Conservation (phyloP, 345 rosid species). For the Lepidium didymum region DNA sequence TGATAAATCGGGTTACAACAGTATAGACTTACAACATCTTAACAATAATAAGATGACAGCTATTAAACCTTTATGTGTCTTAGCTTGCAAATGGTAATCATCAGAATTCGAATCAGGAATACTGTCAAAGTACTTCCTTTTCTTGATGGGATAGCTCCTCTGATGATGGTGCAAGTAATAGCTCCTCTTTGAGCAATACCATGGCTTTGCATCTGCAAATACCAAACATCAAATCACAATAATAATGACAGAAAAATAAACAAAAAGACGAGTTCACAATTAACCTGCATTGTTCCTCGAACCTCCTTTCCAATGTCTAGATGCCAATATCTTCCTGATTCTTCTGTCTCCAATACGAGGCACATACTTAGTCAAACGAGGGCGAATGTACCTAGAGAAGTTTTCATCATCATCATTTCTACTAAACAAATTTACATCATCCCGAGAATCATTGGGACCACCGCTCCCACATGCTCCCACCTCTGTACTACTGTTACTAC, state of each 20-base stretch:
- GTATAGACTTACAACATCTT: slow-evolving; percentile 30
- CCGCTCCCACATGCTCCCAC: slow-evolving; percentile 9
- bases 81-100: slow-evolving; percentile 19
- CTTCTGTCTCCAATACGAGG: slow-evolving; percentile 81
- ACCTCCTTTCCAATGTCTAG: slow-evolving; percentile 62
- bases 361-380: slow-evolving; percentile 39
- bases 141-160: slow-evolving; percentile 73
- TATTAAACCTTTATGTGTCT: background rate
- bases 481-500: slow-evolving; percentile 32
- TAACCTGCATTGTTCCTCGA: slow-evolving; percentile 26
- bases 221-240: slow-evolving; percentile 7
- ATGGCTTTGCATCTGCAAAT: slow-evolving; percentile 39
- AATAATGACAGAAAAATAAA: background rate
- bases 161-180: slow-evolving; percentile 49
- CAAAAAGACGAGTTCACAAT: background rate
- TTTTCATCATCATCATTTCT: slow-evolving; percentile 89
- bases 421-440: slow-evolving; percentile 63
- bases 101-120: slow-evolving; percentile 45
- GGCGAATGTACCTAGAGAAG: slow-evolving; percentile 66
- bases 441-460: slow-evolving; percentile 31
- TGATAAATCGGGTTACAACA: slow-evolving; percentile 33
- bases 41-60: background rate
- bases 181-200: slow-evolving; percentile 47
- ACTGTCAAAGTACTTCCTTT: slow-evolving; percentile 51
- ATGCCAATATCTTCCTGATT: slow-evolving; percentile 83